Percentiles rank a stretch among this genome's conserved stretches.
These are phyloP conservation scores for Pseudogymnoascus sp. DNA, from an alignment of 2,329 filamentous ascomycete genomes.

Conservation along the genomic window DNA sequence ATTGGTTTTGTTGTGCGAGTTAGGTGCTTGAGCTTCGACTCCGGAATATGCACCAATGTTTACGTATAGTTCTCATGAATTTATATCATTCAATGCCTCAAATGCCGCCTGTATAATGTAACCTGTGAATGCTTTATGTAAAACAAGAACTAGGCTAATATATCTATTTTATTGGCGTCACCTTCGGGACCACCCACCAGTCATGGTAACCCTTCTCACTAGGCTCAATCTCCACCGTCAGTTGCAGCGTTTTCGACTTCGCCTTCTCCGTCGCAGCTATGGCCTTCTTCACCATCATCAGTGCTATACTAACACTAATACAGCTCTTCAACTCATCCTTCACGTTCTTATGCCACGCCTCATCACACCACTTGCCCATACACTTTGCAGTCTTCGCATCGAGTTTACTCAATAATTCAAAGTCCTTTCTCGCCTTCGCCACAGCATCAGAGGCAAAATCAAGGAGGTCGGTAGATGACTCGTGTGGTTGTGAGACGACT, in stretches of 20 bases:
- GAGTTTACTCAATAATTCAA: constrained; percentile 49
- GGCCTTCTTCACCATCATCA: constrained; percentile 51
- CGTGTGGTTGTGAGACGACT: constrained; percentile 36
- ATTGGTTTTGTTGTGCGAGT: neutral
- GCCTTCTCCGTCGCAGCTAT: constrained; percentile 31
- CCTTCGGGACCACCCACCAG: constrained; percentile 55
- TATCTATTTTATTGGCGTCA: constrained; percentile 13
- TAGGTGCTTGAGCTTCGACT: constrained; percentile 5
- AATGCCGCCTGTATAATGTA: neutral
- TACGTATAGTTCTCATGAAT: constrained; percentile 6
- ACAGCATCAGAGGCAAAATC: constrained; percentile 27
- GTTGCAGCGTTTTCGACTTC: constrained; percentile 18
- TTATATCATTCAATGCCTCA: constrained; percentile 1
- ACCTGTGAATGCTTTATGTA: neutral
- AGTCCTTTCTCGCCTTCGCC: constrained; percentile 39
- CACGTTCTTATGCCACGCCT: constrained; percentile 51
- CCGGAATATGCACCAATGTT: constrained; percentile 4
- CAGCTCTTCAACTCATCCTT: constrained; percentile 60
- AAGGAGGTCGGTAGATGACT: constrained; percentile 25
- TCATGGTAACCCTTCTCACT: constrained; percentile 50
- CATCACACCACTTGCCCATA: constrained; percentile 41
- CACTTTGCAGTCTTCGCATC: constrained; percentile 45
- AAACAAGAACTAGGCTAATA: neutral
- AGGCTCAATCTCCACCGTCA: constrained; percentile 45
- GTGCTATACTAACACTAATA: constrained; percentile 60